Percentiles rank a stretch among this genome's conserved stretches.
phyloP scores from a whole-genome alignment of 2,329 filamentous ascomycete species.

The Blastomyces percursus region DNA sequence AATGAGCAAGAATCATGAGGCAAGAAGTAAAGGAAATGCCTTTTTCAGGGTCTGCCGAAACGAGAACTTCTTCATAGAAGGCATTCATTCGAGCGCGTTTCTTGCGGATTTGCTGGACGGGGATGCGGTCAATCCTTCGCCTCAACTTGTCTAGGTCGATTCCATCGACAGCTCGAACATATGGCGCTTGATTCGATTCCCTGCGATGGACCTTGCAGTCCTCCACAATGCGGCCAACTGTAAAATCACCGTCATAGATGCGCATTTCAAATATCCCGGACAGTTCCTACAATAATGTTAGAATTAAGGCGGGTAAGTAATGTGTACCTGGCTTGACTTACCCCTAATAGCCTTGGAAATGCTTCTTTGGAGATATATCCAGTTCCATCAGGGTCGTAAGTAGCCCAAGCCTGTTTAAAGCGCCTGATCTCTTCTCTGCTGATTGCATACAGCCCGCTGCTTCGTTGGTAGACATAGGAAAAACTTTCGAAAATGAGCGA shows the following conservation, averaged over 20 bases:
- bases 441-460: conserved; percentile 80
- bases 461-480: conserved; percentile 96
- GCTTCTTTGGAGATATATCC: conserved; percentile 84
- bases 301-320: not conserved
- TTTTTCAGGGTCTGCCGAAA: conserved; percentile 77
- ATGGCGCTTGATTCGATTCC: conserved; percentile 28
- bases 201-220: conserved; percentile 56
- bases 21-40: conserved; percentile 89
- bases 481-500: conserved; percentile 99
- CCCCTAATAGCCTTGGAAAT: conserved; percentile 78
- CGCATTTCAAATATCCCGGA: conserved; percentile 96
- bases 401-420: conserved; percentile 98
- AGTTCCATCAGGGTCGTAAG: conserved; percentile 80
- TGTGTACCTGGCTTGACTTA: conserved; percentile 25
- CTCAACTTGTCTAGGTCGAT: conserved; percentile 70
- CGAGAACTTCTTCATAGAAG: conserved; percentile 96
- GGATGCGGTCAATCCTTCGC: conserved; percentile 58
- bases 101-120: conserved; percentile 61
- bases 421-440: conserved; percentile 87
- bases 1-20: conserved; percentile 91
- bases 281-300: conserved; percentile 48
- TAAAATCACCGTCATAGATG: conserved; percentile 85
- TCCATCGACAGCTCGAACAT: conserved; percentile 38
- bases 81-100: conserved; percentile 72
- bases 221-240: conserved; percentile 75